Conservation (phyloP, 192 early-diverging fungal genomes). For the Diversispora eburnea region DNA sequence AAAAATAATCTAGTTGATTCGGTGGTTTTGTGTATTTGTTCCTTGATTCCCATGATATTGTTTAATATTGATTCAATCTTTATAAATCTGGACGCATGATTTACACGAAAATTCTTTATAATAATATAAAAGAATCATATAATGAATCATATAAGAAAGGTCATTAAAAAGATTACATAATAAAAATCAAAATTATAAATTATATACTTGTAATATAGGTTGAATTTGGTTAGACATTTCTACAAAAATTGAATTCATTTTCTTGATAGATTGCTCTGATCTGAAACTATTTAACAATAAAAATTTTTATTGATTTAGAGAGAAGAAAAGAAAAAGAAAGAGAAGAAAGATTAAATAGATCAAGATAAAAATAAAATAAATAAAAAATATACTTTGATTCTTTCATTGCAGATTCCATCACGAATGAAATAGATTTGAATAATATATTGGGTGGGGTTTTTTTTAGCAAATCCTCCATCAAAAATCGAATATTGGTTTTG, state of each 20-base stretch:
- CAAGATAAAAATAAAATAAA: neutral
- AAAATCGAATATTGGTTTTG: neutral
- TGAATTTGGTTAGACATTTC: too few relatives aligned
- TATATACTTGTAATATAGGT: too few relatives aligned
- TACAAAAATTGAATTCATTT: too few relatives aligned
- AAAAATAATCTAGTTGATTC: neutral
- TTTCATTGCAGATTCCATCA: neutral
- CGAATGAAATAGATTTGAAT: constrained; percentile 5
- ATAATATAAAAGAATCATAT: neutral
- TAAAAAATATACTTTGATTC: constrained; percentile 5
- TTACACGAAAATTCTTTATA: neutral
- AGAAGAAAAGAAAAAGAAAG: too few relatives aligned
- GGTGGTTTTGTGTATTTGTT: neutral
- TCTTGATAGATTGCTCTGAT: too few relatives aligned
- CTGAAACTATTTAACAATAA: too few relatives aligned
- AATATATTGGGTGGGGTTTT: neutral
- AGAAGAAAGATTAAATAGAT: too few relatives aligned
- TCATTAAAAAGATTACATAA: neutral
- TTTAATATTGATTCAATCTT: constrained; percentile 22
- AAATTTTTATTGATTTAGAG: too few relatives aligned
- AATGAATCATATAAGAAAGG: neutral
- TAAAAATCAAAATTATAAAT: too few relatives aligned
- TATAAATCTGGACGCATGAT: constrained; percentile 11
- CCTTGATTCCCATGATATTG: neutral
- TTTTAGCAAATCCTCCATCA: constrained; percentile 2